These are phyloP conservation scores for Neohortaea acidophila DNA, from an alignment of 495 filamentous ascomycete genomes.

Conservation along the genomic window DNA sequence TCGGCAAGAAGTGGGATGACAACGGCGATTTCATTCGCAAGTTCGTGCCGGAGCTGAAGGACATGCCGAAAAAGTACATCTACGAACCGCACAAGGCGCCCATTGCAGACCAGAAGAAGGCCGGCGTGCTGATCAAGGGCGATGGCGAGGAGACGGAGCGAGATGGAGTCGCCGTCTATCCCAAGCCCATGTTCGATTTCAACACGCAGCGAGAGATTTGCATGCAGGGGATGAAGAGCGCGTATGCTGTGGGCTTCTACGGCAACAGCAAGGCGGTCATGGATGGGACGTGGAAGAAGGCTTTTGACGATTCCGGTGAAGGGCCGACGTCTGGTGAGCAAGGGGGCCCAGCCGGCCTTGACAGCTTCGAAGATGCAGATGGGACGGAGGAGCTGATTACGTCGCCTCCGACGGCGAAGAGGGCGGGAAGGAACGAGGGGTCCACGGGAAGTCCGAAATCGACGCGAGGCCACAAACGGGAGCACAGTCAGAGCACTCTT, in stretches of 20 bases:
- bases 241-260: conserved; percentile 45
- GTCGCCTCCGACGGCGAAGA: background rate
- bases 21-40: conserved; percentile 42
- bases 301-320: conserved; percentile 36
- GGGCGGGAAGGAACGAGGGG: background rate
- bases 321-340: conserved; percentile 31
- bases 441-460: background rate
- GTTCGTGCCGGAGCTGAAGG: conserved; percentile 46
- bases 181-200: conserved; percentile 62
- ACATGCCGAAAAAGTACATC: conserved; percentile 48
- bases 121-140: conserved; percentile 40
- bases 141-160: conserved; percentile 29
- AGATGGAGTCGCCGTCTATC: conserved; percentile 34
- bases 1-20: conserved; percentile 52
- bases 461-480: conserved; percentile 18
- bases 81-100: conserved; percentile 62
- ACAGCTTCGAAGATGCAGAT: conserved; percentile 13
- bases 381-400: conserved; percentile 10
- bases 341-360: conserved; percentile 21
- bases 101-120: conserved; percentile 42
- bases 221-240: conserved; percentile 47
- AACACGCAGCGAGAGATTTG: conserved; percentile 40
- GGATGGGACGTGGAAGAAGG: conserved; percentile 44
- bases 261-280: conserved; percentile 43
- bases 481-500: conserved; percentile 20